Evolutionary conservation across 176 grass and related monocot species (phyloP), one percentile per base, ranked within the genome.

Genomic region (Pontederia crassipes): DNA sequence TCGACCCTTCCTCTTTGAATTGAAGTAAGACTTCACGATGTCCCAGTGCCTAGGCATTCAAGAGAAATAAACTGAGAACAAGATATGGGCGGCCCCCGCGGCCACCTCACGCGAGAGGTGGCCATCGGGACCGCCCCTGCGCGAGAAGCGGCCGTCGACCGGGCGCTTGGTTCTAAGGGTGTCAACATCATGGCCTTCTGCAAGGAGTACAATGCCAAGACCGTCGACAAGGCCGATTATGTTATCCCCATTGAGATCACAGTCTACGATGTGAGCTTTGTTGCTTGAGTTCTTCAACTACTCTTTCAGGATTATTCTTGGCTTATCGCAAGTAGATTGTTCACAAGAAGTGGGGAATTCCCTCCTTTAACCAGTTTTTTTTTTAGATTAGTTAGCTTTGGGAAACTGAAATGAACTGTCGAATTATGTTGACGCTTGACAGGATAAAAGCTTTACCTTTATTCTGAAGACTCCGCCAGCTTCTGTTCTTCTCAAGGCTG

Each of bases 121-220:
- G n/a, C n/a, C n/a, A n/a, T n/a, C n/a, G n/a, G n/a, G n/a, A n/a
- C n/a, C n/a, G n/a, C 92, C 35, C 92, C 92, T 20, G 92, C 92
- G 47, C 92, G n/a, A n/a, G n/a, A n/a, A n/a, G n/a, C 92, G 26
- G 87, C 87, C 3, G 92, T 97, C 11, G 92, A 87, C 1, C 92
- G 87, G 13, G 92, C 92, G 10, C 76, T 97, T 12, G 92, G 92
- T 73, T 84, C 92, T 35, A 91, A 88, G 81, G 92, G 92, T 24
- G 92, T 97, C 50, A 97, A 97, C 55, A 97, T 97, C 52, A 97
- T 97, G 92, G 56, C 76, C 13, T 97, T 97, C 66, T 97, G 87
- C 79, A 97, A 97, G 79, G 92, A 97, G 52, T 97, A 97, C 61
- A 91, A 97, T 74, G 92, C 92, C 61, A 97, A 76, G 82, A 97